Evolutionary conservation across 352 stramenopile species (phyloP), one percentile per base, ranked within the genome.

Genomic region (Lagenidium giganteum): DNA sequence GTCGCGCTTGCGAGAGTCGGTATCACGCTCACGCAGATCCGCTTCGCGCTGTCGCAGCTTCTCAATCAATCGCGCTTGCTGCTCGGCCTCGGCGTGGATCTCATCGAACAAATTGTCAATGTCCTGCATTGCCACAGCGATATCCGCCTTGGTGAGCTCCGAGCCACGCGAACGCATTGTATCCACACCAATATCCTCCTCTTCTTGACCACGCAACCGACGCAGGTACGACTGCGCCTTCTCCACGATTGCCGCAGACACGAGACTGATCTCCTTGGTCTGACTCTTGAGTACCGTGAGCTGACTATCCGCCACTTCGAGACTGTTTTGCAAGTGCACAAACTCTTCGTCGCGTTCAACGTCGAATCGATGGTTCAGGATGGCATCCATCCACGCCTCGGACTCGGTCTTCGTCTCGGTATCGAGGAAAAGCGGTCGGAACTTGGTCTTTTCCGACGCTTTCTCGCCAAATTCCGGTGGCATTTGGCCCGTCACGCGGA

Each of bases 341-440:
- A 71, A 70, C 14, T 72, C 59, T 28, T 72, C 51, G 29, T 76
- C 57, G 36, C 66, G 68, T 41, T 72, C 66, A 11, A 66, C n/a
- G 29, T 65, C 67, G 42, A 87, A 92, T 17, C 76, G 76, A 48
- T 89, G 76, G 39, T 69, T 58, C 33, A 66, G 55, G 44, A 92
- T 67, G 23, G 79, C 76, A 0, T 75, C 52, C 67, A 89, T 92
- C 79, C 79, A 92, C 54, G 69, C 54, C 11, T 59, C 48, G 3
- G 74, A 70, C 5, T 87, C 70, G 3, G 63, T 47, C 3, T 64
- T 35, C 26, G 58, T 62, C 11, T 81, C 61, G n/a, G 70, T 56
- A 33, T 92, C 79, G 17, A 92, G 45, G 36, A 76, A 88, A 37
- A 92, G 40, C 11, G 79, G 79, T 0, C 79, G 71, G 45, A 89